Base-by-base conservation (phyloP, 352 stramenopile genomes). In the Pythium oligandrum region DNA sequence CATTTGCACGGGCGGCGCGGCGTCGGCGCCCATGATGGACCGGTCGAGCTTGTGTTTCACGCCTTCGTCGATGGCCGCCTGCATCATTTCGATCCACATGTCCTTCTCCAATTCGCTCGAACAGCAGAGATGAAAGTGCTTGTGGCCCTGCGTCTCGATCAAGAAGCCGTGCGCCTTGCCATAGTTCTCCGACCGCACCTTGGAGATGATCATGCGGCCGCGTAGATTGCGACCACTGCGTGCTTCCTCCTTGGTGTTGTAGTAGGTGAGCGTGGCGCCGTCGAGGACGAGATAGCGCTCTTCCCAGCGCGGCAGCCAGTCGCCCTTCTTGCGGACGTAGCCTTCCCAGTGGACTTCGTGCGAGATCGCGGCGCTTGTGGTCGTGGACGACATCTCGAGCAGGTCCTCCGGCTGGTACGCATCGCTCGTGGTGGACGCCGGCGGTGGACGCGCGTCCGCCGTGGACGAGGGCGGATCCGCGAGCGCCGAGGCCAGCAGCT, bases 81-180 rank as follows among this genome's bases (percentile, higher is more conserved):
- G 81, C 85, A 95, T 95, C 85, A 95, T 95, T 61, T 95, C 85
- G 48, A 95, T 75, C 85, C 85, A 95, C 85, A 93, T 95, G 51
- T 95, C 85, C 51, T 95, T 95, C 62, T 95, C 85, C 32, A 95
- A 61, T 56, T 93, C 85, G 6, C 83, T 93, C 5, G 83, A 61
- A 61, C 85, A 95, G 64, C 85, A 95, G 37, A 95, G 52, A 51
- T 95, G 85, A 59, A 95, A 95, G 50, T 86, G 76, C 58, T 95
- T 95, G 71, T 95, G 85, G 26, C 83, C 79, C 52, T 85, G 77
- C n/a, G 83, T 95, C 65, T 95, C 83, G 33, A 95, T 78, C 33
- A 93, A 63, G 49, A 95, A 95, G 3, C 85, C 85, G 53, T 95
- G 85, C 11, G 85, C 85, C 54, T 95, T 95, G 62, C 83, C 83